These are phyloP conservation scores for Fusarium proliferatum DNA, from an alignment of 2,329 filamentous ascomycete genomes.

Conservation along the genomic window DNA sequence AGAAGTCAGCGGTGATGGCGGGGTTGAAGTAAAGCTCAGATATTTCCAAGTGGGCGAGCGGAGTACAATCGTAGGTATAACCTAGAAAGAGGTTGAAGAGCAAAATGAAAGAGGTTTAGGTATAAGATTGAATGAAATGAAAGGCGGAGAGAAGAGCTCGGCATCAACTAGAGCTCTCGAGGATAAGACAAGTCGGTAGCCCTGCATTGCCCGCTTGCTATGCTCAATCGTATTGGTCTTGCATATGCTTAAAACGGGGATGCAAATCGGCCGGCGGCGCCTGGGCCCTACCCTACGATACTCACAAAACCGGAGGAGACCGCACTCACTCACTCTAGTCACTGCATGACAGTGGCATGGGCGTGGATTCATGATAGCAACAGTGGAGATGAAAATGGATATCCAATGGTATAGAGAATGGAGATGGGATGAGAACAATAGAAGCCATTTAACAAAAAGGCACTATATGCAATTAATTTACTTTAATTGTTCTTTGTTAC, in stretches of 20 bases:
- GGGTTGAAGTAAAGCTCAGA: constrained; percentile 15
- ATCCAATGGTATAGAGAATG: neutral
- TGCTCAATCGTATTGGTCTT: constrained; percentile 11
- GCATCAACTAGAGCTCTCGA: constrained; percentile 34
- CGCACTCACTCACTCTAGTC: constrained; percentile 1
- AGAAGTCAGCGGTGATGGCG: constrained; percentile 21
- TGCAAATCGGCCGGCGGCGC: constrained; percentile 21
- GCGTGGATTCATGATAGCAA: constrained; percentile 16
- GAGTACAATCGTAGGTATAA: constrained; percentile 2
- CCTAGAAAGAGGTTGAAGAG: neutral
- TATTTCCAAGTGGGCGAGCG: constrained; percentile 23
- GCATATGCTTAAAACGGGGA: constrained; percentile 45
- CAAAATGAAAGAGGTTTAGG: constrained; percentile 5
- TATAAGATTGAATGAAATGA: constrained; percentile 26
- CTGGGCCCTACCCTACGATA: constrained; percentile 19
- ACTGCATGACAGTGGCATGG: neutral
- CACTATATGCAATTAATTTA: neutral
- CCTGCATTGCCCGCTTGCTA: constrained; percentile 28
- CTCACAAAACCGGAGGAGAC: constrained; percentile 32
- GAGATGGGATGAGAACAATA: neutral
- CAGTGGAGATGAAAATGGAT: neutral
- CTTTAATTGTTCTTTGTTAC: neutral
- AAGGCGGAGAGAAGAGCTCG: constrained; percentile 26
- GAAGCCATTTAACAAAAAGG: neutral
- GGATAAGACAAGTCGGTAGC: constrained; percentile 37